Evolutionary conservation across 176 grass and related monocot species (phyloP).

Genomic region (Metroxylon sagu): DNA sequence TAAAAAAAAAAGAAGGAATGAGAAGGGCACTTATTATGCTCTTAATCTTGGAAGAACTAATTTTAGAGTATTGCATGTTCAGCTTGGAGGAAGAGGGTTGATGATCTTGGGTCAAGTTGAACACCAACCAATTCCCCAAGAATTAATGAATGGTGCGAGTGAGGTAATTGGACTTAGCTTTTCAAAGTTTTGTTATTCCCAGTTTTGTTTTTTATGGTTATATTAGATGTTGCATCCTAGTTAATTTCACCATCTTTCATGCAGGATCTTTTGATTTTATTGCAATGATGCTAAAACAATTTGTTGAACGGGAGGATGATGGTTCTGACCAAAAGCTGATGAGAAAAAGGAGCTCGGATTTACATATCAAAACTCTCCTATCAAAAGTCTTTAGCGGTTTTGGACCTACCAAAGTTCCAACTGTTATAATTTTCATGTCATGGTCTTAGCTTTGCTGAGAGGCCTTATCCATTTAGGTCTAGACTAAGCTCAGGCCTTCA

Average conservation of each 20-base stretch:
- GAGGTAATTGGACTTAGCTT: conserved; percentile 36
- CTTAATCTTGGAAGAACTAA: conserved; percentile 76
- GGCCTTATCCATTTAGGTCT: background rate
- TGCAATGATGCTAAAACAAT: conserved; percentile 51
- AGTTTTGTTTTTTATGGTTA: background rate
- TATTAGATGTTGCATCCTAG: background rate
- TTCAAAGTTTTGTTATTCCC: background rate
- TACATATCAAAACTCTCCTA: conserved; percentile 21
- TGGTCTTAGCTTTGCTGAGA: background rate
- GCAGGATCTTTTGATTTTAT: conserved; percentile 80
- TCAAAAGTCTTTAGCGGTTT: too few species aligned
- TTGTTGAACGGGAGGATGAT: conserved; percentile 49
- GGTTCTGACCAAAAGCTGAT: conserved; percentile 18
- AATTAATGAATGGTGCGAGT: conserved; percentile 48
- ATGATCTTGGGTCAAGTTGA: conserved; percentile 62
- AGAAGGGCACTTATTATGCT: conserved; percentile 73
- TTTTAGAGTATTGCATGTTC: conserved; percentile 80
- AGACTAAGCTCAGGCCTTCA: background rate
- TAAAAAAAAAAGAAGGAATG: conserved; percentile 31
- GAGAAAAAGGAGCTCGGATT: conserved; percentile 58
- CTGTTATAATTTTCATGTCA: too few species aligned
- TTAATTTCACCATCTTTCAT: conserved; percentile 18
- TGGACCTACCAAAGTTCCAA: too few species aligned
- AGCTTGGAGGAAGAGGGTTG: conserved; percentile 49
- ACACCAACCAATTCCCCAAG: conserved; percentile 43